Evolutionary conservation across 2,329 filamentous ascomycete species (phyloP).

Genomic region (Calycina herbarum): DNA sequence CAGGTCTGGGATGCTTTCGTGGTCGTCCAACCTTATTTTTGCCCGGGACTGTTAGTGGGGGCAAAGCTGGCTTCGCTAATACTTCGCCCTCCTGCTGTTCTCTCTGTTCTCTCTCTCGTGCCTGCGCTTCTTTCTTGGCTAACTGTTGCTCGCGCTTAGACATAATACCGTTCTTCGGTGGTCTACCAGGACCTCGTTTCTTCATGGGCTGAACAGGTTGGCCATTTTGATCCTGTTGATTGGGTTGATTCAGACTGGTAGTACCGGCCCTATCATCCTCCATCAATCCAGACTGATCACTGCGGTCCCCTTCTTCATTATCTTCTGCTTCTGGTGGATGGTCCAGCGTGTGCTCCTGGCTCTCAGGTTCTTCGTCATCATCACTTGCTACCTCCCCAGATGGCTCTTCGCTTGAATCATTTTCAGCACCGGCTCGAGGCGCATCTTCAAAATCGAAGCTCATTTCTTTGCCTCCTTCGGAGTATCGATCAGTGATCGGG

Average conservation of each 20-base stretch:
- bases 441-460: conserved; percentile 67
- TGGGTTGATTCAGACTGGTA: conserved; percentile 2
- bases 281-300: conserved; percentile 1
- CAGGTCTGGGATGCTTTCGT: conserved; percentile 61
- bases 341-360: conserved; percentile 36
- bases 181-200: conserved; percentile 71
- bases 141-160: conserved; percentile 72
- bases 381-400: conserved; percentile 29
- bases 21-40: conserved; percentile 68
- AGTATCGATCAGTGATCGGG: conserved; percentile 49
- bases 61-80: conserved; percentile 48
- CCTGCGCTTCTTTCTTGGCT: conserved; percentile 54
- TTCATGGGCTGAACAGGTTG: conserved; percentile 34
- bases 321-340: conserved; percentile 18
- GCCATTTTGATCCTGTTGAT: conserved; percentile 13
- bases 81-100: conserved; percentile 44
- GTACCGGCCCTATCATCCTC: conserved; percentile 5
- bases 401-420: conserved; percentile 41
- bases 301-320: conserved; percentile 6
- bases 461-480: conserved; percentile 66
- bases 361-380: conserved; percentile 31
- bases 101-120: conserved; percentile 55
- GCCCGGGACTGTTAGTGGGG: conserved; percentile 17
- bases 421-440: conserved; percentile 54
- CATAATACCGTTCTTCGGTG: conserved; percentile 81